A percentile compares a stretch with the other conserved stretches of the same genome.
Conservation (phyloP, 2,329 filamentous ascomycete species). For the Camillea tinctor region DNA sequence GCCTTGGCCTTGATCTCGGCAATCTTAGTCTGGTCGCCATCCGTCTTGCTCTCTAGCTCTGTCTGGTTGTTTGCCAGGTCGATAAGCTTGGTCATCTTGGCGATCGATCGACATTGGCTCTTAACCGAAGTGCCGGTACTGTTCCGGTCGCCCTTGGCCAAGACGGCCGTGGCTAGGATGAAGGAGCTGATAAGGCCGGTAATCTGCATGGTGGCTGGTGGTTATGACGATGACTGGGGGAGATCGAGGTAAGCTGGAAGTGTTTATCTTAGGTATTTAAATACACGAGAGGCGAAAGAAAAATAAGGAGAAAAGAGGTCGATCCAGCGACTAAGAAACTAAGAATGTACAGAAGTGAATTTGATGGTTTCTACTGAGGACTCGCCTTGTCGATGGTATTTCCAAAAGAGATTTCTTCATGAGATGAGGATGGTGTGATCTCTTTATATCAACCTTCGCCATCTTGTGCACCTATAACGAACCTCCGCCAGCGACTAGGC, state of each 20-base stretch:
- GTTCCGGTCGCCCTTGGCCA: constrained; percentile 30
- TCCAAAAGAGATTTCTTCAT: not conserved
- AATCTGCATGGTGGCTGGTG: constrained; percentile 17
- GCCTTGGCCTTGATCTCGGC: constrained; percentile 38
- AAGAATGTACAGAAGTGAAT: constrained; percentile 4
- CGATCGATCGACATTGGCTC: constrained; percentile 34
- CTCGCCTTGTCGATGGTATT: not conserved
- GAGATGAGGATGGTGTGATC: not conserved
- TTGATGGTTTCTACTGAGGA: not conserved
- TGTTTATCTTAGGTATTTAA: not conserved
- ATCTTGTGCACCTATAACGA: not conserved
- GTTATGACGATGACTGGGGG: not conserved
- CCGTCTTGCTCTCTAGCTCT: constrained; percentile 31
- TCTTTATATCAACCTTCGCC: not conserved
- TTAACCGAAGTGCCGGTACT: constrained; percentile 18
- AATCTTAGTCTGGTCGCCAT: constrained; percentile 37
- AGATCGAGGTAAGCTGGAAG: too few species aligned
- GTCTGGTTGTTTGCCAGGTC: constrained; percentile 37
- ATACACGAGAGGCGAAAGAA: not conserved
- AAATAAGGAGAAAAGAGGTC: constrained; percentile 1
- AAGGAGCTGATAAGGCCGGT: constrained; percentile 12
- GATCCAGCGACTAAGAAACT: constrained; percentile 9
- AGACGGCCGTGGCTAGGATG: constrained; percentile 12
- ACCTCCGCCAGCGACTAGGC: not conserved
- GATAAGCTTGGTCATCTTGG: constrained; percentile 30